Conservation (phyloP, 208 protist genomes). For the Wallacemonas rigidus region DNA sequence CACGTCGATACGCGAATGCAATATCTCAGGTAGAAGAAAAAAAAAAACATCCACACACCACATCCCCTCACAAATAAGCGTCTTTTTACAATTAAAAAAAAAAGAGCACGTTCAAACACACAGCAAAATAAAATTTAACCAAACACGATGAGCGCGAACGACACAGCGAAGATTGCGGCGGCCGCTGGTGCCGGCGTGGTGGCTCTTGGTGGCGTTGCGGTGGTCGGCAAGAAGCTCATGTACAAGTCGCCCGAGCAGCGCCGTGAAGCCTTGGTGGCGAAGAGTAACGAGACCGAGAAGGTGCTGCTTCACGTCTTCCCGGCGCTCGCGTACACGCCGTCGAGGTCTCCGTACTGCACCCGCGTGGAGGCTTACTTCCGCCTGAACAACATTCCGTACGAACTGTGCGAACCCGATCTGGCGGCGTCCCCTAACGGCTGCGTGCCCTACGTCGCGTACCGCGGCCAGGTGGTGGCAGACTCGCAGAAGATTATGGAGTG, state of each 20-base stretch:
- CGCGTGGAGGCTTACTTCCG: slow-evolving; percentile 29
- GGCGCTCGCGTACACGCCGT: background rate
- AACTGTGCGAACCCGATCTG: slow-evolving; percentile 18
- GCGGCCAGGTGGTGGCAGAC: slow-evolving; percentile 16
- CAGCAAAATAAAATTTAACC: slow-evolving; percentile 1
- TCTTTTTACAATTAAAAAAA: background rate
- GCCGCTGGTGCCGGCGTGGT: slow-evolving; percentile 16
- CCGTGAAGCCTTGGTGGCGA: slow-evolving; percentile 2
- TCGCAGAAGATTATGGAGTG: slow-evolving; percentile 27
- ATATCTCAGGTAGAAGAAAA: background rate
- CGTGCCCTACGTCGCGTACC: slow-evolving; percentile 24
- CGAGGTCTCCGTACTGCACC: slow-evolving; percentile 15
- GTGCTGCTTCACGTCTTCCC: slow-evolving; percentile 26
- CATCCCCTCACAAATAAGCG: too few species aligned
- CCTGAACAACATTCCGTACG: slow-evolving; percentile 24
- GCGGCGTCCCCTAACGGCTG: slow-evolving; percentile 24
- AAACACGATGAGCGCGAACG: slow-evolving; percentile 16
- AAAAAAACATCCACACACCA: background rate
- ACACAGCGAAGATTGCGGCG: slow-evolving; percentile 12
- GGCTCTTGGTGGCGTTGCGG: slow-evolving; percentile 8
- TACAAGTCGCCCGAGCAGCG: slow-evolving; percentile 12
- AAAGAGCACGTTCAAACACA: background rate
- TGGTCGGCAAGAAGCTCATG: slow-evolving; percentile 13
- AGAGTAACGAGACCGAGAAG: slow-evolving; percentile 16
- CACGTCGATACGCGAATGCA: too few species aligned